Conservation (phyloP, 1,284 basidiomycete genomes). For the Boletus sp. region DNA sequence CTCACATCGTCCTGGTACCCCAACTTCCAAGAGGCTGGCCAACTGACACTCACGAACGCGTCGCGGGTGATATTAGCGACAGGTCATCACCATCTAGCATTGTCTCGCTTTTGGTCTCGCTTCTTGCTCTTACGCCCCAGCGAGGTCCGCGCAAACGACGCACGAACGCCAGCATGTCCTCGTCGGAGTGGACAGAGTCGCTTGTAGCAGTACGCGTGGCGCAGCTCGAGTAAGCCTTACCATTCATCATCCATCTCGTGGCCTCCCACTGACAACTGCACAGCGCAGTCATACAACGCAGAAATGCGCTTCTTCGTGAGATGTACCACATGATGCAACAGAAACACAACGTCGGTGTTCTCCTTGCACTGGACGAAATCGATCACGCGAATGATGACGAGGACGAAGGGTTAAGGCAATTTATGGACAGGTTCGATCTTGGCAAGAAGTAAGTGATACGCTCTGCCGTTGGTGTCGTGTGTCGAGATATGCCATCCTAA, state of each 20-base stretch:
- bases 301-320: slow-evolving; percentile 64
- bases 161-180: slow-evolving; percentile 21
- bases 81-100: not conserved
- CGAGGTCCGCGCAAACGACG: slow-evolving; percentile 5
- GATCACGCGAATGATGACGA: slow-evolving; percentile 24
- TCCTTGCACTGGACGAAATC: slow-evolving; percentile 37
- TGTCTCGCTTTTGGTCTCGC: not conserved
- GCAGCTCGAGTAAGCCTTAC: slow-evolving; percentile 37
- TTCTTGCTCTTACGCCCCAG: not conserved
- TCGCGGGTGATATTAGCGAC: slow-evolving; percentile 4
- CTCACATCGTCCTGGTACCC: not conserved
- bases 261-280: not conserved
- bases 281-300: slow-evolving; percentile 56
- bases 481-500: slow-evolving; percentile 7
- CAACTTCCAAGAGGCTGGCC: not conserved
- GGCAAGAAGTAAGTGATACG: slow-evolving; percentile 41
- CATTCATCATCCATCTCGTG: not conserved
- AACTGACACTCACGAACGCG: slow-evolving; percentile 5
- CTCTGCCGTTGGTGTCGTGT: slow-evolving; percentile 3
- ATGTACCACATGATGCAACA: slow-evolving; percentile 61
- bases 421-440: slow-evolving; percentile 53
- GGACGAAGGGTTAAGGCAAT: slow-evolving; percentile 43
- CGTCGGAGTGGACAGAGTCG: slow-evolving; percentile 19
- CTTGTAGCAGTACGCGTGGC: slow-evolving; percentile 40
- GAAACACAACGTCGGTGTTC: slow-evolving; percentile 42